phyloP scores from a whole-genome alignment of 306 rosid genomes.

The Alnus glutinosa region DNA sequence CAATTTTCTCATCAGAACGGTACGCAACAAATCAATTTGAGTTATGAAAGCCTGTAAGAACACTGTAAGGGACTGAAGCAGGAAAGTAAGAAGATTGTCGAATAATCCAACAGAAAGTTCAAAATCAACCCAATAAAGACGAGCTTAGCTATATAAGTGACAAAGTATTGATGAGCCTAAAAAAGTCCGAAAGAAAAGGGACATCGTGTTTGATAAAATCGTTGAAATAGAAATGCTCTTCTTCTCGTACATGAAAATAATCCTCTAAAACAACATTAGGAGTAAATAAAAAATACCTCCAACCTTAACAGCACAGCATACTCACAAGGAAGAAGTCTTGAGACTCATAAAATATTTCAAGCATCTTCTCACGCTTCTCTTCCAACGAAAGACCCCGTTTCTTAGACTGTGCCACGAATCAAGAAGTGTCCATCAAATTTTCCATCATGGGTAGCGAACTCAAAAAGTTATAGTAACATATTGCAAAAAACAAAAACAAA shows the following conservation, averaged over 20 bases:
- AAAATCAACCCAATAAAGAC: not conserved
- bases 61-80: not conserved
- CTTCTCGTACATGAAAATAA: too few species aligned
- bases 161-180: not conserved
- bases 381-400: constrained; percentile 94
- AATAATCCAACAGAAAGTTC: not conserved
- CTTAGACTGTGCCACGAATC: constrained; percentile 66
- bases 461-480: not conserved
- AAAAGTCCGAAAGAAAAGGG: not conserved
- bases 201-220: not conserved
- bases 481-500: not conserved
- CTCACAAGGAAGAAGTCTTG: constrained; percentile 87
- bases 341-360: constrained; percentile 85
- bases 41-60: not conserved
- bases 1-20: not conserved
- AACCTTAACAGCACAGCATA: not conserved
- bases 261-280: constrained; percentile 3
- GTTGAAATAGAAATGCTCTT: not conserved
- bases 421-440: constrained; percentile 4
- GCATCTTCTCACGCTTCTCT: constrained; percentile 99
- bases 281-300: not conserved
- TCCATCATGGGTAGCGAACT: constrained; percentile 10
- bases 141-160: not conserved
- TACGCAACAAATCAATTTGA: not conserved
- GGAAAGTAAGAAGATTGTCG: not conserved